phyloP scores from a whole-genome alignment of 169 alveolate genomes.

The Plasmodium adleri region DNA sequence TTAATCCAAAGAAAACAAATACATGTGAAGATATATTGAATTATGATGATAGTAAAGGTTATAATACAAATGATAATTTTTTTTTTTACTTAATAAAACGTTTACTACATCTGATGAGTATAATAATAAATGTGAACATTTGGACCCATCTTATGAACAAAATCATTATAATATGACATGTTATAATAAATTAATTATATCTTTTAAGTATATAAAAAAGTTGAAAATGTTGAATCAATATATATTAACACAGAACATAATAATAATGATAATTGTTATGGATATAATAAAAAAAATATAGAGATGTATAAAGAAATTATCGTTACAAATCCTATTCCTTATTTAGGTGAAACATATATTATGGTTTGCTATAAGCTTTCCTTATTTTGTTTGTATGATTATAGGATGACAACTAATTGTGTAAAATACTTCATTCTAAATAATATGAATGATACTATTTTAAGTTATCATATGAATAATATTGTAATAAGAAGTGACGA shows the following conservation, averaged over 20 bases:
- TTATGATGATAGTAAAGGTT: not conserved
- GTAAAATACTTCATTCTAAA: conserved; percentile 24
- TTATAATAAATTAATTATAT: conserved; percentile 13
- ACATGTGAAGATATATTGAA: not conserved
- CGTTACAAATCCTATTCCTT: conserved; percentile 31
- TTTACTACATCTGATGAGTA: not conserved
- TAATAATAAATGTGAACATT: not conserved
- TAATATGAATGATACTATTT: conserved; percentile 17
- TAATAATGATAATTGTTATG: too few species aligned
- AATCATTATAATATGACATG: too few species aligned
- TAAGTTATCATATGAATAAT: conserved; percentile 24
- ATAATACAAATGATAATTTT: not conserved
- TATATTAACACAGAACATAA: not conserved
- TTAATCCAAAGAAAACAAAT: not conserved
- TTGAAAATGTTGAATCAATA: conserved; percentile 13
- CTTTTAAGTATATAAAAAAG: conserved; percentile 13
- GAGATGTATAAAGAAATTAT: conserved; percentile 17
- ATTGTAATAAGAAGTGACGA: conserved; percentile 26
- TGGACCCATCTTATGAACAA: too few species aligned
- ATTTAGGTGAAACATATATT: conserved; percentile 32
- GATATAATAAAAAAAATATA: not conserved
- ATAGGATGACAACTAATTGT: conserved; percentile 9
- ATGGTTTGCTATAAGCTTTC: conserved; percentile 31
- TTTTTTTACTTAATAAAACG: not conserved
- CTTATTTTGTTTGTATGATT: conserved; percentile 36